Percentiles rank a stretch among this genome's conserved stretches.
These are phyloP conservation scores for Macrophomina pseudophaseolina DNA, from an alignment of 2,329 filamentous ascomycete species.

Conservation along the genomic window DNA sequence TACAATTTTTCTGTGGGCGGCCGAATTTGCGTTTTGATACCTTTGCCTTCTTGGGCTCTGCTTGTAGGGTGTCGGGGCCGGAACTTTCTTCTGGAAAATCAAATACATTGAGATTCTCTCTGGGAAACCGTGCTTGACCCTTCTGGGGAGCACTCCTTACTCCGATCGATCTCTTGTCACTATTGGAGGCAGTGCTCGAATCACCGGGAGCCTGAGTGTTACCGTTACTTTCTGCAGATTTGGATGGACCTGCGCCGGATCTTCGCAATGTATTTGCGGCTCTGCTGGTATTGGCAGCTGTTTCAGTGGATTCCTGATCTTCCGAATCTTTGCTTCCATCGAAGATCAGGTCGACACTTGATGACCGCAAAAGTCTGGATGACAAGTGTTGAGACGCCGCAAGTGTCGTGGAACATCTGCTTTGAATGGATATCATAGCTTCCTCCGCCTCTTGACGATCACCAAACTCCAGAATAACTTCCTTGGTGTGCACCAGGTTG, in stretches of 20 bases:
- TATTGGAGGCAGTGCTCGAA: not conserved
- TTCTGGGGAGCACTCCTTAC: not conserved
- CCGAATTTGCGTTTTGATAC: not conserved
- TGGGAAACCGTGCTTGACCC: not conserved
- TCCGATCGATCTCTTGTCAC: not conserved
- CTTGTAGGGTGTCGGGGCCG: not conserved
- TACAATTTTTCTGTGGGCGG: not conserved
- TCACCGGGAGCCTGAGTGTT: too few relatives aligned
- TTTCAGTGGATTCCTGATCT: not conserved
- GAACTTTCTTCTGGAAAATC: constrained; percentile 28
- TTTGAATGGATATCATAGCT: not conserved
- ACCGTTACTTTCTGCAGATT: too few relatives aligned
- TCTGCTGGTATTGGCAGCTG: not conserved
- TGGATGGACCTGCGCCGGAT: not conserved
- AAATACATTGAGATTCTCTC: constrained; percentile 20
- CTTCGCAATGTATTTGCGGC: not conserved
- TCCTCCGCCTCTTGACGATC: not conserved
- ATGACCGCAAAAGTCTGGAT: not conserved
- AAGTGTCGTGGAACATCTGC: not conserved
- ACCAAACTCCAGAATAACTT: constrained; percentile 28
- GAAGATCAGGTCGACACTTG: not conserved
- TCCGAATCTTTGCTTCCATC: not conserved
- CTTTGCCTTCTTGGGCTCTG: constrained; percentile 18
- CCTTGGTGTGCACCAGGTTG: constrained; percentile 28
- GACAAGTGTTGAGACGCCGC: not conserved